phyloP scores from a whole-genome alignment of 345 rosid genomes.

The Angophora floribunda region DNA sequence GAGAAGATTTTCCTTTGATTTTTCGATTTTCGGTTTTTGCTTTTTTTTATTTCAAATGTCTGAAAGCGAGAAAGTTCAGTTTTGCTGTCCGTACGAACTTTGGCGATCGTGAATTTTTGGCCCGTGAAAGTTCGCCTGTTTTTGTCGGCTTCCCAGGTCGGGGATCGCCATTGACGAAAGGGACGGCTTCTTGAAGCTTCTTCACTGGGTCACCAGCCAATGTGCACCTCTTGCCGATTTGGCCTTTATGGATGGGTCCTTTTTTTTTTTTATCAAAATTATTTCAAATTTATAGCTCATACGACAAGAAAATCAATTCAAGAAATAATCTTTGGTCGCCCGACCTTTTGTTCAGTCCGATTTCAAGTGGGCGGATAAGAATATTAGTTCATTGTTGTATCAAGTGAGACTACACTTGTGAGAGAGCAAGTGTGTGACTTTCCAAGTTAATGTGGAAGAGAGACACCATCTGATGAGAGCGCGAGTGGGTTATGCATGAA shows the following conservation, averaged over 20 bases:
- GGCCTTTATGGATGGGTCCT: neutral
- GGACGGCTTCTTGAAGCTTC: neutral
- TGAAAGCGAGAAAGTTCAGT: neutral
- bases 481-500: neutral
- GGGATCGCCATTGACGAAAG: neutral
- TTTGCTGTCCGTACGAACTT: neutral
- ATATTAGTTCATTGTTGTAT: neutral
- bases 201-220: neutral
- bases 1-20: neutral
- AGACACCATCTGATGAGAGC: neutral
- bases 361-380: neutral
- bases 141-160: neutral
- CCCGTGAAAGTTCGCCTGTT: neutral
- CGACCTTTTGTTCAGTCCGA: neutral
- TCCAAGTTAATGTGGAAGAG: neutral
- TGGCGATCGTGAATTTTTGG: neutral
- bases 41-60: neutral
- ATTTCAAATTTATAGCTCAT: neutral
- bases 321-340: neutral
- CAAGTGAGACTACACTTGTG: neutral
- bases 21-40: neutral
- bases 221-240: neutral
- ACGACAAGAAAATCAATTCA: neutral
- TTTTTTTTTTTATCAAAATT: no score
- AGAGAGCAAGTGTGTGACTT: neutral